phyloP scores from a whole-genome alignment of 176 grass and related monocot species.

The Aegilops tauschii region DNA sequence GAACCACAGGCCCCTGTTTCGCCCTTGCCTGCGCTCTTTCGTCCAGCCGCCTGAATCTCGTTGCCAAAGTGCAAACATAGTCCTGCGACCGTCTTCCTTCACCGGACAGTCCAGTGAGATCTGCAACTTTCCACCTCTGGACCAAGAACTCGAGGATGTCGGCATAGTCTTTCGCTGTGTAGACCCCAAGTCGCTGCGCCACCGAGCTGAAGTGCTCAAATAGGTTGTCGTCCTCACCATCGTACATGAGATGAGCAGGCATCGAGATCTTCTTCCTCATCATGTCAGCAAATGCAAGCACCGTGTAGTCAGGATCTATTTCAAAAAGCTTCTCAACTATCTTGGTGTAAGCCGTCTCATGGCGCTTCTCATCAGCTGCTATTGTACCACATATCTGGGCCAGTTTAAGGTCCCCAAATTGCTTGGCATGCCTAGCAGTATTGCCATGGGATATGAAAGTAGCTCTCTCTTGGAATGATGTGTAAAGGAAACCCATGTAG shows the following conservation, averaged over 20 bases:
- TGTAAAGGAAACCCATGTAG: conserved; percentile 74
- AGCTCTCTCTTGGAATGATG: conserved; percentile 83
- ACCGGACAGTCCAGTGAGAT: conserved; percentile 42
- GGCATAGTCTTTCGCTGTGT: conserved; percentile 69
- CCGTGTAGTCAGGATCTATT: conserved; percentile 60
- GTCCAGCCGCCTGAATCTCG: conserved; percentile 54
- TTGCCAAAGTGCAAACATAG: conserved; percentile 59
- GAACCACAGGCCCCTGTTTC: conserved; percentile 38
- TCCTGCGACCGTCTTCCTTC: conserved; percentile 63
- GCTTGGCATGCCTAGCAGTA: conserved; percentile 65
- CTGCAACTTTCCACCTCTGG: conserved; percentile 55
- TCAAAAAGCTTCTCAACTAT: conserved; percentile 75
- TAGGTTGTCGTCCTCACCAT: conserved; percentile 48
- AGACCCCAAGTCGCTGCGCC: conserved; percentile 49
- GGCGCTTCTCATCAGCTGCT: conserved; percentile 80
- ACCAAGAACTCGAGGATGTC: conserved; percentile 78
- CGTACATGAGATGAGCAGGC: conserved; percentile 74
- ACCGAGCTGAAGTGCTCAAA: conserved; percentile 64
- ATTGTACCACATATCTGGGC: conserved; percentile 72
- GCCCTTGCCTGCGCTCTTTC: conserved; percentile 62
- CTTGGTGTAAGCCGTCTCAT: conserved; percentile 78
- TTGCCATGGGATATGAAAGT: conserved; percentile 80
- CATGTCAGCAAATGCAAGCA: conserved; percentile 67
- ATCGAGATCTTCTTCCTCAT: conserved; percentile 77
- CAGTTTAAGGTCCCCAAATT: conserved; percentile 66